Base-by-base conservation (phyloP, 306 rosid species). In the Clitoria ternatea region DNA sequence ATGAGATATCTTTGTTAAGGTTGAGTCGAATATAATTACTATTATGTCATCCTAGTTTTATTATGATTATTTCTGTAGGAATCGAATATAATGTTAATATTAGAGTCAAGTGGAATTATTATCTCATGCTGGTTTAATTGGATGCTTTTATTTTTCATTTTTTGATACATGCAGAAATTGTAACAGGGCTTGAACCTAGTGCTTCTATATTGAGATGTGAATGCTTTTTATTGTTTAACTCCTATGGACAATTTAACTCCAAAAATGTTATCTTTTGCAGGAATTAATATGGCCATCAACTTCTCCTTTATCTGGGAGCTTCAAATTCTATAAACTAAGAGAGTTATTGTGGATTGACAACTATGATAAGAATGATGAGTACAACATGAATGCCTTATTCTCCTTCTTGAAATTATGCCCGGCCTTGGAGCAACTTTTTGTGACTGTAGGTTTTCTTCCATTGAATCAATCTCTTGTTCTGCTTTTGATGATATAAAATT, bases 261-360 rank as follows among this genome's bases (percentile, higher is more conserved):
- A 27, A 57, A 22, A 42, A n/a, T 15, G 11, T 60, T 8, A 0
- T 59, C 30, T 47, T 42, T 83, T 79, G 76, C 74, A 89, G 96
- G 84, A 66, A 63, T 35, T 92, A 81, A 84, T 89, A 52, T 87
- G 89, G 86, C 97, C 92, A 10, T 84, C 87, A n/a, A 54, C 89
- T 80, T 82, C 52, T 18, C 70, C 83, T 20, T 30, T 78, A 59
- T 35, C 44, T 42, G 81, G 82, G 47, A 73, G 76, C 72, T 89
- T 92, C 73, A 66, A 70, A 35, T 92, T 92, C 78, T 92, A 92
- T 29, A 84, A 79, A 29, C 52, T 92, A 76, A 79, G 77, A 73
- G 90, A 87, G 72, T 49, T 92, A 61, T 71, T 90, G 90, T 87
- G 96, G 97, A 89, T 92, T 50, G 90, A 79, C 59, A 75, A 61